Evolutionary conservation across 306 rosid genomes (phyloP), one percentile per base, ranked within the genome.

Genomic region (Quercus gilva): DNA sequence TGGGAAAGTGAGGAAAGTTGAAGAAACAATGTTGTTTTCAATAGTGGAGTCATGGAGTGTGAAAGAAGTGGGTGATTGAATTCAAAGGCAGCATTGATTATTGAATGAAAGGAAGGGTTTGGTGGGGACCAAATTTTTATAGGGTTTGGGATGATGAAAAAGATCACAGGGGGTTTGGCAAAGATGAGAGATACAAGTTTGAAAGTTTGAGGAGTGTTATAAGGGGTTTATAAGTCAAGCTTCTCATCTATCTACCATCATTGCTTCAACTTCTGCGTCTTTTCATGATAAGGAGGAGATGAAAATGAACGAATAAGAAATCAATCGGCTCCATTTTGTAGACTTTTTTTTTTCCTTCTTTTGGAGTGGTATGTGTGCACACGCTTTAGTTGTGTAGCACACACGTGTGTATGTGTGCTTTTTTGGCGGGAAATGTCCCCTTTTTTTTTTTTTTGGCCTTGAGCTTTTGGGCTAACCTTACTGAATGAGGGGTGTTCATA

Each of bases 341-440:
- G 82, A 79, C 82, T 80, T 85, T 68, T 68, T 53, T 35, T 1
- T 37, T 6, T 35, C 1, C 6, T 41, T 41, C 45, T 41, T 41
- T 41, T 41, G 45, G 81, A 58, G 84, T 78, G 87, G 82, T 79
- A 20, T 77, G 82, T 80, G 88, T 74, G 89, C 59, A 79, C 84
- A 58, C 69, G 81, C 85, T 76, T 73, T 57, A 58, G 76, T 77
- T 65, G 87, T 69, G 90, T 69, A 79, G 76, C 80, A 70, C 78
- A 76, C 82, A 63, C 83, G 73, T 81, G 85, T 76, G 74, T 74
- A 57, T 59, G 87, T 64, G 89, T 91, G 91, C 49, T 71, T 76
- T 88, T 88, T 88, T 85, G 89, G 92, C 86, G 91, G 94, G 83
- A 87, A 79, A 63, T 80, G 71, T 73, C 79, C 71, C 55, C 65